Conservation (phyloP, 106 monocot genomes). For the Ottelia alismoides region DNA sequence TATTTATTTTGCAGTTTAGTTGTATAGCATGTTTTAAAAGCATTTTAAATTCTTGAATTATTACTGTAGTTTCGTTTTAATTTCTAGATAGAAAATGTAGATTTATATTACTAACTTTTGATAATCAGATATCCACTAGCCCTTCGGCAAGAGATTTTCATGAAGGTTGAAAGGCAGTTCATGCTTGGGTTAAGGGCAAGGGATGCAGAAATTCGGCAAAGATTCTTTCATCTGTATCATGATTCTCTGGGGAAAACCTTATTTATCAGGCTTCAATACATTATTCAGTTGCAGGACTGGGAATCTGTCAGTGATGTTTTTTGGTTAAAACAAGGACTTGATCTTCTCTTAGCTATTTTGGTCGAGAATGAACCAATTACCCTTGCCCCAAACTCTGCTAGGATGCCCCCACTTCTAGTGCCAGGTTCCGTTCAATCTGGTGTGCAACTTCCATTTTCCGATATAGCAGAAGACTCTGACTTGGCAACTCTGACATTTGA, state of each 20-base stretch:
- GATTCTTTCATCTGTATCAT: conserved; percentile 86
- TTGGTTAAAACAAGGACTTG: conserved; percentile 97
- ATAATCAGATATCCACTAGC: conserved; percentile 43
- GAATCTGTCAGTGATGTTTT: conserved; percentile 96
- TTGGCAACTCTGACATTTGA: conserved; percentile 66
- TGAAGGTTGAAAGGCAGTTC: conserved; percentile 90
- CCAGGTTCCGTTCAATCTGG: conserved; percentile 29
- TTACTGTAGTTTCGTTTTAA: conserved; percentile 1
- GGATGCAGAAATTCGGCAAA: conserved; percentile 71
- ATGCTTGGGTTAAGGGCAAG: conserved; percentile 94
- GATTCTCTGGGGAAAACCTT: conserved; percentile 63
- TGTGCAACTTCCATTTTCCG: conserved; percentile 33
- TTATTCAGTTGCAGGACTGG: conserved; percentile 94
- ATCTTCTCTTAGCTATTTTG: conserved; percentile 82
- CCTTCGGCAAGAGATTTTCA: conserved; percentile 84
- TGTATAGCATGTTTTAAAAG: too few species aligned
- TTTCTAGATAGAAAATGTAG: too few species aligned
- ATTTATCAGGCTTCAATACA: conserved; percentile 80
- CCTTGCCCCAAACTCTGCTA: conserved; percentile 88
- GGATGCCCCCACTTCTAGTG: conserved; percentile 64
- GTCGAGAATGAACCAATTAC: conserved; percentile 89
- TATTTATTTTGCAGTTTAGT: too few species aligned
- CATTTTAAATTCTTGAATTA: not conserved
- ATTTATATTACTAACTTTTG: not conserved
- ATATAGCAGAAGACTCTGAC: conserved; percentile 36